phyloP scores from a whole-genome alignment of 257 asterid genomes.

The Voacanga thouarsii region DNA sequence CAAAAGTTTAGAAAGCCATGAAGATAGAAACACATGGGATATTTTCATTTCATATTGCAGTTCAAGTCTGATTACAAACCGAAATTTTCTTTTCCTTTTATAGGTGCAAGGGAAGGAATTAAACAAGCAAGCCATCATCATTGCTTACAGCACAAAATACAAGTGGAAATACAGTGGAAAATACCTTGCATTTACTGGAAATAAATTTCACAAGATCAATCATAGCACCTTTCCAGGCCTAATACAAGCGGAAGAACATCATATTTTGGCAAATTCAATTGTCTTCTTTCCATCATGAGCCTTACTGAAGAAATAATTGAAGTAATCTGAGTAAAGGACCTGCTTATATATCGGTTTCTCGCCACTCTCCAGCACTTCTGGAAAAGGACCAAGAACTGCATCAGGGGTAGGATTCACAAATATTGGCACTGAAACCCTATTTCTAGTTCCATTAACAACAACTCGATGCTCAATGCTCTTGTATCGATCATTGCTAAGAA shows the following conservation, averaged over 20 bases:
- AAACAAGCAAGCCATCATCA: too few relatives aligned
- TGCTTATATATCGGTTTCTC: constrained; percentile 39
- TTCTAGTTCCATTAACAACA: constrained; percentile 23
- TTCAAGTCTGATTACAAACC: too few relatives aligned
- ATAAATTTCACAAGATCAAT: too few relatives aligned
- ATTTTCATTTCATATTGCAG: too few relatives aligned
- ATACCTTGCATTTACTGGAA: too few relatives aligned
- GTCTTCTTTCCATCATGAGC: constrained; percentile 52
- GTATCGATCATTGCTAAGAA: constrained; percentile 49
- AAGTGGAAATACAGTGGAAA: too few relatives aligned
- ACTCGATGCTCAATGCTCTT: constrained; percentile 63
- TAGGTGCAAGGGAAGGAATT: too few relatives aligned
- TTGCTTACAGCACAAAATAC: too few relatives aligned
- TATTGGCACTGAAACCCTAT: constrained; percentile 47
- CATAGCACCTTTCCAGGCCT: too few relatives aligned
- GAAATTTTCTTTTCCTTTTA: too few relatives aligned
- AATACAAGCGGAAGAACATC: not conserved
- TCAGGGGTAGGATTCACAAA: constrained; percentile 43
- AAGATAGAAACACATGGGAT: too few relatives aligned
- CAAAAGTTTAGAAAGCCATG: too few relatives aligned
- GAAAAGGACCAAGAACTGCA: constrained; percentile 41
- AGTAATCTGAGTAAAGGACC: constrained; percentile 42
- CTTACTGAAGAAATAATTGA: constrained; percentile 49
- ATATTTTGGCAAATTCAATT: constrained; percentile 39
- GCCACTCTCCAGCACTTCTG: constrained; percentile 38